Base-by-base conservation (phyloP, 257 asterid genomes). In the Fraxinus americana region DNA sequence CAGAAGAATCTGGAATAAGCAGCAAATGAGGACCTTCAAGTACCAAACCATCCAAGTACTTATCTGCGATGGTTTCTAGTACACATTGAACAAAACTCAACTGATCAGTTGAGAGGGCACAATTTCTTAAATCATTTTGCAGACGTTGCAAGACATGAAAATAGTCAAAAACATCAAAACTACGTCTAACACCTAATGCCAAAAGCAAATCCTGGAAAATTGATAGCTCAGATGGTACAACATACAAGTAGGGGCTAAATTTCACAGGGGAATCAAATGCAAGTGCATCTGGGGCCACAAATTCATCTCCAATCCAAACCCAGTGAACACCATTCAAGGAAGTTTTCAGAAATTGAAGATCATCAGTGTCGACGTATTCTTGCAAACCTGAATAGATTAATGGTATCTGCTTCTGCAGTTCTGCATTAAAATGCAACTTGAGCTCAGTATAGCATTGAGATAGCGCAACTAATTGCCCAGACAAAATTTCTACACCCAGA, bases 261-360 rank as follows among this genome's bases (percentile, higher is more conserved):
- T 92, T 92, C 84, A 92, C 96, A 67, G 99, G 99, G 66, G 99
- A 91, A 87, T 94, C 96, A 83, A 92, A 94, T 76, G 99, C 98
- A 79, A 94, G 98, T 76, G 90, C 93, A 78, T 87, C 82, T 13
- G 98, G 87, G 41, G 88, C 82, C 82, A 94, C 95, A 84, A 94
- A 94, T 34, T 91, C 99, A 87, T 94, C 99, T 82, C 99, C 99
- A 82, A 90, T 94, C 99, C 99, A 94, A 82, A 94, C 95, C 96
- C 98, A 94, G 77, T 82, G 78, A 81, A 85, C 88, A 59, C 89
- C 96, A 79, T 59, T 83, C 74, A 94, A 81, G 74, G 90, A 84
- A 85, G 92, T 85, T 78, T 80, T 89, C 75, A 94, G 88, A 75
- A 79, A 23, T 50, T 72, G 79, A 73, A 89, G 78, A 78, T 91